A percentile compares a stretch with the other conserved stretches of the same genome.
phyloP scores from a whole-genome alignment of 1,284 basidiomycete species.

The Jaminaea rosea region DNA sequence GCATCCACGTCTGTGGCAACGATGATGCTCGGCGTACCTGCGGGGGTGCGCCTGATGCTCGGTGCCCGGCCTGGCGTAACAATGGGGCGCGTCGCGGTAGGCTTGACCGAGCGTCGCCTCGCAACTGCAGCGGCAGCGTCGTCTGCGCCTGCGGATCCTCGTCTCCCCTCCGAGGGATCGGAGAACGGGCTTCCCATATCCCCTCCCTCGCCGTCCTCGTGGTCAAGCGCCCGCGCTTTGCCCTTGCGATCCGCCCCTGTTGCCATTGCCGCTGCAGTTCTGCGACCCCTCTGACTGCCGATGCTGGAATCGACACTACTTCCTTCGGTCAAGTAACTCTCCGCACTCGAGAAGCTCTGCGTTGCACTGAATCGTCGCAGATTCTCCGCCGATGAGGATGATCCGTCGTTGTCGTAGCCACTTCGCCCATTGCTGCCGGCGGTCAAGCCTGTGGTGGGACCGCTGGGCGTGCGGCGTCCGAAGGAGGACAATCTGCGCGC shows the following conservation, averaged over 20 bases:
- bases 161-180: neutral
- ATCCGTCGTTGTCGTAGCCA: too few species aligned
- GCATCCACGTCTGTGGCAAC: neutral
- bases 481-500: neutral
- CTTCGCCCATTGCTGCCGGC: too few species aligned
- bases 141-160: neutral
- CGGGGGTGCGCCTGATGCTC: neutral
- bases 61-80: conserved; percentile 9
- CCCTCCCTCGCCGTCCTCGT: conserved; percentile 27
- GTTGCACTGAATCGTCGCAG: neutral
- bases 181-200: conserved; percentile 11
- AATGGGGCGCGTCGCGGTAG: conserved; percentile 5
- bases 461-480: neutral
- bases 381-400: neutral
- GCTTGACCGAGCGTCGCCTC: conserved; percentile 2
- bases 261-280: conserved; percentile 9
- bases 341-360: neutral
- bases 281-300: neutral
- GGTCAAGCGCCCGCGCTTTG: conserved; percentile 24
- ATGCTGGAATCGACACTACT: conserved; percentile 26
- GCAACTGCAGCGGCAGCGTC: neutral
- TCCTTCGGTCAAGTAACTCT: neutral
- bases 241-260: conserved; percentile 25
- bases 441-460: too few species aligned
- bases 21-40: neutral